A percentile compares a stretch with the other conserved stretches of the same genome.
Evolutionary conservation across 202 grass and related monocot genomes (phyloP).

Genomic region (Panicum hallii): DNA sequence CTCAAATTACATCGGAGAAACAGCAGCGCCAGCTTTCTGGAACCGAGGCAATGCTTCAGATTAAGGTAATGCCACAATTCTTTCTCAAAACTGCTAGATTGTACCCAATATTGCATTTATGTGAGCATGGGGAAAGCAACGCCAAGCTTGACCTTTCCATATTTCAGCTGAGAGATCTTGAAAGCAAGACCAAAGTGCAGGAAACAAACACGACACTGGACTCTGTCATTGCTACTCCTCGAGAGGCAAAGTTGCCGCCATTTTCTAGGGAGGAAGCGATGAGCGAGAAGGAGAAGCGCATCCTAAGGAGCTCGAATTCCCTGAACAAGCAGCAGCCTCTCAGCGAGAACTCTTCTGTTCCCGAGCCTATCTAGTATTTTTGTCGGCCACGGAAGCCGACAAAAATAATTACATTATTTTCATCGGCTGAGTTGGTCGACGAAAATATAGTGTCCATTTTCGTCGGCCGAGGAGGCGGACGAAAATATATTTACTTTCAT

Average conservation of each 20-base stretch:
- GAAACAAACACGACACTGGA: not conserved
- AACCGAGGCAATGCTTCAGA: conserved; percentile 61
- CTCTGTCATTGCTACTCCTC: conserved; percentile 5
- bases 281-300: conserved; percentile 49
- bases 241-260: conserved; percentile 26
- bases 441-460: too few species aligned
- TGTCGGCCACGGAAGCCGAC: too few species aligned
- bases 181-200: conserved; percentile 48
- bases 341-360: conserved; percentile 30
- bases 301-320: conserved; percentile 66
- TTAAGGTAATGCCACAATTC: conserved; percentile 50
- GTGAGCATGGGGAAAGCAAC: not conserved
- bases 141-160: conserved; percentile 2
- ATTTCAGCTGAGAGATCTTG: conserved; percentile 70
- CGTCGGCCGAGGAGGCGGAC: too few species aligned
- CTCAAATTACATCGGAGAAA: conserved; percentile 69
- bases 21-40: conserved; percentile 68
- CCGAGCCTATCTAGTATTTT: too few species aligned
- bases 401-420: too few species aligned
- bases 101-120: conserved; percentile 19
- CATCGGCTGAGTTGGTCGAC: too few species aligned
- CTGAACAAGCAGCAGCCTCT: conserved; percentile 52
- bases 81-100: conserved; percentile 3
- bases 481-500: too few species aligned
- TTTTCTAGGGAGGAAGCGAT: conserved; percentile 45